These are phyloP conservation scores for Arthroderma uncinatum DNA, from an alignment of 2,329 filamentous ascomycete genomes.

Conservation along the genomic window DNA sequence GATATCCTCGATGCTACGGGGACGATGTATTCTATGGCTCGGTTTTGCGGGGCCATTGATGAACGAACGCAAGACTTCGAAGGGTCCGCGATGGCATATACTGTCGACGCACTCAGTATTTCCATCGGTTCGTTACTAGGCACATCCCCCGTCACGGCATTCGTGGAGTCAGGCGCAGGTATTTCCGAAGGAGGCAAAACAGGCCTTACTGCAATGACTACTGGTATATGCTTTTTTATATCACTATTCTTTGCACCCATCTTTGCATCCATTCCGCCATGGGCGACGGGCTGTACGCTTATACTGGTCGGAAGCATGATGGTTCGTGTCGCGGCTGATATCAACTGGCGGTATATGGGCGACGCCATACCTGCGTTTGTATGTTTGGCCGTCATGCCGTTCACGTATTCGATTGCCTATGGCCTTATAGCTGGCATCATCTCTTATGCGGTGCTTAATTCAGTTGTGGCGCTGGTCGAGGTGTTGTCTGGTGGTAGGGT, in stretches of 20 bases:
- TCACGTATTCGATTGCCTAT: slow-evolving; percentile 80
- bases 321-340: slow-evolving; percentile 64
- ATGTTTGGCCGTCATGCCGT: slow-evolving; percentile 76
- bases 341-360: slow-evolving; percentile 81
- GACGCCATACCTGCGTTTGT: slow-evolving; percentile 77
- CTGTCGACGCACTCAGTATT: slow-evolving; percentile 69
- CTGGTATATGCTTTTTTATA: slow-evolving; percentile 75
- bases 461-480: slow-evolving; percentile 56
- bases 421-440: slow-evolving; percentile 72
- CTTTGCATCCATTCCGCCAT: slow-evolving; percentile 78
- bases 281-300: slow-evolving; percentile 81
- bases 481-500: slow-evolving; percentile 56
- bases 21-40: slow-evolving; percentile 81
- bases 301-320: slow-evolving; percentile 83
- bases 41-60: slow-evolving; percentile 69
- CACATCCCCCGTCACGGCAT: slow-evolving; percentile 70
- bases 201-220: slow-evolving; percentile 67
- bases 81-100: slow-evolving; percentile 71
- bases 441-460: slow-evolving; percentile 67
- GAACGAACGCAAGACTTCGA: slow-evolving; percentile 79
- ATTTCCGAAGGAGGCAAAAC: slow-evolving; percentile 81
- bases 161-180: slow-evolving; percentile 79
- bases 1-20: slow-evolving; percentile 81
- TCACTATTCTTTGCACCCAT: slow-evolving; percentile 83
- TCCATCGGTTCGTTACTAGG: slow-evolving; percentile 71